Base-by-base conservation (phyloP, 2,329 filamentous ascomycete genomes). In the Apiospora saccharicola region DNA sequence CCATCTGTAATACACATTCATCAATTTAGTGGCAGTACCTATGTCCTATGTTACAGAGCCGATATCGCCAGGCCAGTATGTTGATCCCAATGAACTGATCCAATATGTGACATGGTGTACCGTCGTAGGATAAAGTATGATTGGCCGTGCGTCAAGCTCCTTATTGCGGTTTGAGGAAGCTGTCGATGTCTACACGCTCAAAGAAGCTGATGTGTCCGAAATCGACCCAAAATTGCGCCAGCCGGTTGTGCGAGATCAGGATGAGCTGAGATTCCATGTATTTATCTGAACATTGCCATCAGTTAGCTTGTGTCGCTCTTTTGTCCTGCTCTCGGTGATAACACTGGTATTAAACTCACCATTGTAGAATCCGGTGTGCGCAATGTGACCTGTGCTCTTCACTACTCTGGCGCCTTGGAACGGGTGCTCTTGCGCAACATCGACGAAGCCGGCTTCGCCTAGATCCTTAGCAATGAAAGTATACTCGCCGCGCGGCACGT, bases 401-500 rank as follows among this genome's bases (percentile, higher is more conserved):
- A 98, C 94, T 0, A 96, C 88, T 69, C 93, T 86, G 1, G 91
- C 91, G 0, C 93, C 94, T n/a, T 83, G 81, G 81, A 98, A 98
- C 1, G 90, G 89, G 0, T 88, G 83, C 72, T 95, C 92, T 1
- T 89, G 84, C 0, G 91, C 90, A 0, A 90, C 84, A 0, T 91
- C 85, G 0, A 96, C 82, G 30, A 92, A 86, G 0, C 94, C 94
- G 0, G 79, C 83, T 0, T 88, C 85, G 0, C 93, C 92, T 47
- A 98, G 89, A 76, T 98, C 94, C 6, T 94, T 89, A 0, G 91
- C 92, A 4, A 94, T 87, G 80, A 97, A 98, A 0, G 93, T 94
- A 76, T 91, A 90, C 81, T 98, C 93, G 12, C 95, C 96, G 12
- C 95, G 88, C 0, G 96, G 96, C 19, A 98, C 91, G 76, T 98